These are phyloP conservation scores for Royoungia palumana DNA, from an alignment of 768 basidiomycete species.

Conservation along the genomic window DNA sequence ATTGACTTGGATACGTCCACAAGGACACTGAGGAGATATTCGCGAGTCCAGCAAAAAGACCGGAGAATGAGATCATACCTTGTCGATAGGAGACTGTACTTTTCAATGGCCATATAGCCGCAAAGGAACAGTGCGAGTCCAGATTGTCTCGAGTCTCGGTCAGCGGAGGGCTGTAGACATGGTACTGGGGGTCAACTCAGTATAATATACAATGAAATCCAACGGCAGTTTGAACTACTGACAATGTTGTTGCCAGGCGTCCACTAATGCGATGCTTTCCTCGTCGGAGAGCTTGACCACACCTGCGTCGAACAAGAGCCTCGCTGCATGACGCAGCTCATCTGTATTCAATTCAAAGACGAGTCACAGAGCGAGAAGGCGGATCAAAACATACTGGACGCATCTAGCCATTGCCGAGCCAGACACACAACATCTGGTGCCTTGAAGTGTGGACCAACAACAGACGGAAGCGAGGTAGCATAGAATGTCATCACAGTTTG, in stretches of 20 bases:
- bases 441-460: constrained; percentile 58
- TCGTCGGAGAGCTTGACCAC: constrained; percentile 66
- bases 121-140: constrained; percentile 77
- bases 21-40: constrained; percentile 51
- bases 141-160: constrained; percentile 54
- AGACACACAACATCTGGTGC: constrained; percentile 71
- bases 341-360: constrained; percentile 35
- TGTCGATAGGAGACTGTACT: constrained; percentile 70
- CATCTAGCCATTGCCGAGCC: constrained; percentile 72
- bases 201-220: not conserved
- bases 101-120: constrained; percentile 79
- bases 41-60: not conserved
- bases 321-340: constrained; percentile 75
- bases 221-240: constrained; percentile 15
- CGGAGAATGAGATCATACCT: constrained; percentile 42
- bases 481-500: constrained; percentile 81
- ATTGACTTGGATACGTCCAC: constrained; percentile 86
- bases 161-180: constrained; percentile 54
- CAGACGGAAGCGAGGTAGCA: constrained; percentile 60
- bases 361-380: too few relatives aligned
- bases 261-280: constrained; percentile 55
- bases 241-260: constrained; percentile 67
- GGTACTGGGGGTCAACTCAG: constrained; percentile 45
- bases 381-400: constrained; percentile 50
- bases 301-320: constrained; percentile 73